Conservation (phyloP, 202 grass and related monocot species). For the Digitaria exilis region DNA sequence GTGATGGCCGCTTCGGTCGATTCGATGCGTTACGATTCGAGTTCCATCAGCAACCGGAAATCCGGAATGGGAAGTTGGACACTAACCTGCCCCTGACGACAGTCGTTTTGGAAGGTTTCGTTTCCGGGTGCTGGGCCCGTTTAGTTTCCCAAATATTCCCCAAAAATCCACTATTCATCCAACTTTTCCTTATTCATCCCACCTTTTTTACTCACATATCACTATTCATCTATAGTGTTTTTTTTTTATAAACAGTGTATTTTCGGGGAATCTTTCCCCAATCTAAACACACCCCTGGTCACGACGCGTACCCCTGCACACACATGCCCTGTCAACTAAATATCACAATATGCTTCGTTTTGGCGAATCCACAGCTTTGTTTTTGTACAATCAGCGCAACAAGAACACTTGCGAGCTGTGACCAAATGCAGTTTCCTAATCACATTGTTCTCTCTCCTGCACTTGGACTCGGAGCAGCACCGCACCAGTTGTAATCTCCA, state of each 20-base stretch:
- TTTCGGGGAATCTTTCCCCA: too few species aligned
- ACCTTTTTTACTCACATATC: too few species aligned
- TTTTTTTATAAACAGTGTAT: too few species aligned
- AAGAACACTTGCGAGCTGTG: neutral
- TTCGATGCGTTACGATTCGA: slow-evolving; percentile 19
- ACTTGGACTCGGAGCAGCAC: neutral
- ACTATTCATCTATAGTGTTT: too few species aligned
- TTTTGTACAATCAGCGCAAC: neutral
- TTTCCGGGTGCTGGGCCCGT: too few species aligned
- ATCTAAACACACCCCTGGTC: too few species aligned
- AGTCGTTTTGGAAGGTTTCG: neutral
- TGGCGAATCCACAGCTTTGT: neutral
- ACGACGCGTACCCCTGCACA: neutral
- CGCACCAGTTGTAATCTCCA: neutral
- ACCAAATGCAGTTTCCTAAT: neutral
- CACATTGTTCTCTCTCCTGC: neutral
- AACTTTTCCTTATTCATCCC: too few species aligned
- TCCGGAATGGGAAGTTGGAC: neutral
- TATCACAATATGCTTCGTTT: neutral
- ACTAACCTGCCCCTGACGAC: neutral
- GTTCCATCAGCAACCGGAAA: neutral
- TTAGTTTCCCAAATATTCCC: too few species aligned
- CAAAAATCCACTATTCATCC: too few species aligned
- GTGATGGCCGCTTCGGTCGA: neutral
- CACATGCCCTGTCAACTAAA: neutral